Percentiles rank a stretch among this genome's conserved stretches.
phyloP scores from a whole-genome alignment of 2,329 filamentous ascomycete genomes.

The Trichoderma sp. region DNA sequence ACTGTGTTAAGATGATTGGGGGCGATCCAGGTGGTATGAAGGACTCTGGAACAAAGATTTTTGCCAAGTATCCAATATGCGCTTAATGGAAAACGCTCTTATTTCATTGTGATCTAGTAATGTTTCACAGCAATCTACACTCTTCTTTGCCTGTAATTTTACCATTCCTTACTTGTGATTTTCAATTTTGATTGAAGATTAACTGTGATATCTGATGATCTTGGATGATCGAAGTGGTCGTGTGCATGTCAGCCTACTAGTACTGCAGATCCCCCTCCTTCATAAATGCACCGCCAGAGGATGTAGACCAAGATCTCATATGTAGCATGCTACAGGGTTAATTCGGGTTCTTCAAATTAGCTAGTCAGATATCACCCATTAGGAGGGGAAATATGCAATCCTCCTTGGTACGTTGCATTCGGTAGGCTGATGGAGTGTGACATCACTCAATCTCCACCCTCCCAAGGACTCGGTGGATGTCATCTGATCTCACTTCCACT shows the following conservation, averaged over 20 bases:
- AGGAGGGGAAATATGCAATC: neutral
- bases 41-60: constrained; percentile 23
- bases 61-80: constrained; percentile 24
- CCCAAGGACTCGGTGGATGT: neutral
- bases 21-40: constrained; percentile 18
- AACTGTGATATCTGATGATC: neutral
- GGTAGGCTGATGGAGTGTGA: neutral
- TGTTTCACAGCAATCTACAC: neutral
- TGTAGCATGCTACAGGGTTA: neutral
- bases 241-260: neutral
- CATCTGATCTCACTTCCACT: neutral
- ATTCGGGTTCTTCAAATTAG: neutral
- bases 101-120: neutral
- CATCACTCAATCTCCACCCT: neutral
- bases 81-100: neutral
- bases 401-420: neutral
- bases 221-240: neutral
- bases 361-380: neutral
- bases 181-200: neutral
- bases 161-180: neutral
- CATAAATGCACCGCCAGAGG: neutral
- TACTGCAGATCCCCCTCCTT: neutral
- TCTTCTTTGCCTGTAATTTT: no score
- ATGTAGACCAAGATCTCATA: neutral
- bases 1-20: constrained; percentile 25